Evolutionary conservation across 169 alveolate species (phyloP).

Genomic region (Plasmodium chabaudi): DNA sequence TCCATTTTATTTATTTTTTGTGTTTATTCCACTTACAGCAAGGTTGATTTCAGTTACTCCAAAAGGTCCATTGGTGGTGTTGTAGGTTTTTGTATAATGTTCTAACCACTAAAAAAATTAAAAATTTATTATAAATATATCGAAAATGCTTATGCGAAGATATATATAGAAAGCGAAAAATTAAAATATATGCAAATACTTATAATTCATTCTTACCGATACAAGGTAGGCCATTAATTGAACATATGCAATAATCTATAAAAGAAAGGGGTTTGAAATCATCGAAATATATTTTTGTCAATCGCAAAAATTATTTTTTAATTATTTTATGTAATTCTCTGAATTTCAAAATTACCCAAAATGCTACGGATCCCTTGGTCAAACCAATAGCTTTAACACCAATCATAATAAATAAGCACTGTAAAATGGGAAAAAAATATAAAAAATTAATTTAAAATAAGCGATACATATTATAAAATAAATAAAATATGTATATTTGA

Average conservation of each 20-base stretch:
- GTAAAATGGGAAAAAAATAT: conserved; percentile 8
- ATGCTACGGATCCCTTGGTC: conserved; percentile 22
- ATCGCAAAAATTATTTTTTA: too few species aligned
- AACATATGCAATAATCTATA: neutral
- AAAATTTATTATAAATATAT: neutral
- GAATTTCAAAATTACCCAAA: conserved; percentile 6
- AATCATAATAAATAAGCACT: conserved; percentile 45
- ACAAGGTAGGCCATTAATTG: conserved; percentile 29
- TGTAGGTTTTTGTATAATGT: conserved; percentile 39
- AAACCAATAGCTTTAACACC: conserved; percentile 16
- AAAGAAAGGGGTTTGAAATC: too few species aligned
- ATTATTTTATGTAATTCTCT: too few species aligned
- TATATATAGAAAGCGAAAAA: neutral
- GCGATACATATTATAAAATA: neutral
- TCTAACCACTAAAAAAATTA: conserved; percentile 41
- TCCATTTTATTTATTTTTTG: neutral
- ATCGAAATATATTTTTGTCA: too few species aligned
- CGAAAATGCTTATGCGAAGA: neutral
- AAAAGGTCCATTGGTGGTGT: conserved; percentile 39
- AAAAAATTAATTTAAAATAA: conserved; percentile 3
- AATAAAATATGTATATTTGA: conserved; percentile 9
- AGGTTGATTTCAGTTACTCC: conserved; percentile 49
- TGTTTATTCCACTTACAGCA: conserved; percentile 17
- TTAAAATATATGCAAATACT: too few species aligned
- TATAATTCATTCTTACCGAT: conserved; percentile 12